Percentiles rank a stretch among this genome's conserved stretches.
Evolutionary conservation across 1,284 basidiomycete species (phyloP).

Genomic region (Malassezia obtusa): DNA sequence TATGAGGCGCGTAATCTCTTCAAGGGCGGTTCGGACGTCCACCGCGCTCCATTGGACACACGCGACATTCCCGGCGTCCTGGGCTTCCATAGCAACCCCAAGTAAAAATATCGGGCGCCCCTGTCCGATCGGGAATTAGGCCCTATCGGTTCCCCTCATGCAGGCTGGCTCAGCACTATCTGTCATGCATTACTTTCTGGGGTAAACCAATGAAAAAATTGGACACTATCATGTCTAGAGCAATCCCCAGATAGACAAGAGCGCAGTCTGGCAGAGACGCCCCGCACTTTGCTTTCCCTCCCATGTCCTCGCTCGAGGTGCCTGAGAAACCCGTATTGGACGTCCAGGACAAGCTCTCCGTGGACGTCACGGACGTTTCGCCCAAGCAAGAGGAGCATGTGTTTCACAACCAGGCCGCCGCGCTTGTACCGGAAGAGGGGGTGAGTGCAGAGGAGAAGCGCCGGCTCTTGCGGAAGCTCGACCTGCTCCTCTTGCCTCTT

Average conservation of each 20-base stretch:
- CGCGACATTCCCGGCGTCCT: background rate
- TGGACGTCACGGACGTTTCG: background rate
- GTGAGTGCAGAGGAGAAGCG: slow-evolving; percentile 15
- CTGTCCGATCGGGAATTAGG: too few species aligned
- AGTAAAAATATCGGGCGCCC: background rate
- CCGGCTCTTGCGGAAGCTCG: slow-evolving; percentile 38
- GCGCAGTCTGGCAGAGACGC: too few species aligned
- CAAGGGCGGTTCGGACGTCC: background rate
- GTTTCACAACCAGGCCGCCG: background rate
- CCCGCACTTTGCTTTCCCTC: too few species aligned
- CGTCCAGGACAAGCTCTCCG: background rate
- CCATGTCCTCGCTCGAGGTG: background rate
- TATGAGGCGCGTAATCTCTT: slow-evolving; percentile 58
- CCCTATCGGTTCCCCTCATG: too few species aligned
- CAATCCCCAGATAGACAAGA: too few species aligned
- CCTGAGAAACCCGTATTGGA: too few species aligned
- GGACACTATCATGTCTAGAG: too few species aligned
- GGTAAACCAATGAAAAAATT: too few species aligned
- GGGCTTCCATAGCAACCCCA: slow-evolving; percentile 12
- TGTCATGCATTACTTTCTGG: too few species aligned
- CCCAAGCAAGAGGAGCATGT: background rate
- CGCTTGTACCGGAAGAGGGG: background rate
- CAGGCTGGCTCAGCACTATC: too few species aligned
- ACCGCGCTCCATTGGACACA: background rate
- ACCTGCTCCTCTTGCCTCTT: slow-evolving; percentile 36